Conservation (phyloP, 2,329 filamentous ascomycete genomes). For the Colletotrichum plurivorum region DNA sequence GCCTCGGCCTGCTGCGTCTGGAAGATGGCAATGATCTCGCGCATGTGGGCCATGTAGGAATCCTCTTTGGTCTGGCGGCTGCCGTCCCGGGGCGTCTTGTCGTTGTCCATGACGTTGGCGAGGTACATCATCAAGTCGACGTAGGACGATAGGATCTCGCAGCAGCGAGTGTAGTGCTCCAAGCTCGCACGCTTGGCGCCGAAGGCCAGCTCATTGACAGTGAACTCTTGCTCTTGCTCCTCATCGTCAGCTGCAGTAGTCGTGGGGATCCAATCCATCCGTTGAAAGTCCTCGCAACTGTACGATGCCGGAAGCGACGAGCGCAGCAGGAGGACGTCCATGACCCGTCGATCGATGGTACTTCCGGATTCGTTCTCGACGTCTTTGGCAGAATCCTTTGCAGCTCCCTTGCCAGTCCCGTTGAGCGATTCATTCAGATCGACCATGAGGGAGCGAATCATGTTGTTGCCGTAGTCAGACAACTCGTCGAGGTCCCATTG, state of each 20-base stretch:
- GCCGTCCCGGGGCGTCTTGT: background rate
- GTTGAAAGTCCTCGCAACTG: background rate
- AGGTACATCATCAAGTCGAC: constrained; percentile 44
- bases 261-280: constrained; percentile 6
- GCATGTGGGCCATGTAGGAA: constrained; percentile 35
- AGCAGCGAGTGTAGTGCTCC: constrained; percentile 9
- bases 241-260: too few species aligned
- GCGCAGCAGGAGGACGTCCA: constrained; percentile 22
- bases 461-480: background rate
- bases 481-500: constrained; percentile 46
- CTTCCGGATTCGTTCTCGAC: too few species aligned
- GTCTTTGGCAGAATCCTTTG: too few species aligned
- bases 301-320: constrained; percentile 5
- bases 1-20: background rate
- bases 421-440: background rate
- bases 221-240: background rate
- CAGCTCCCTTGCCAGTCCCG: background rate
- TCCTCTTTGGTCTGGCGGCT: constrained; percentile 19
- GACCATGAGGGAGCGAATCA: background rate
- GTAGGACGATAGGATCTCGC: constrained; percentile 36
- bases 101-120: background rate
- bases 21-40: constrained; percentile 29
- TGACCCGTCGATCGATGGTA: background rate
- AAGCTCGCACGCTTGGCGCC: background rate
- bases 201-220: background rate